Evolutionary conservation across 2,329 filamentous ascomycete species (phyloP).

Genomic region (Sporothrix luriei): DNA sequence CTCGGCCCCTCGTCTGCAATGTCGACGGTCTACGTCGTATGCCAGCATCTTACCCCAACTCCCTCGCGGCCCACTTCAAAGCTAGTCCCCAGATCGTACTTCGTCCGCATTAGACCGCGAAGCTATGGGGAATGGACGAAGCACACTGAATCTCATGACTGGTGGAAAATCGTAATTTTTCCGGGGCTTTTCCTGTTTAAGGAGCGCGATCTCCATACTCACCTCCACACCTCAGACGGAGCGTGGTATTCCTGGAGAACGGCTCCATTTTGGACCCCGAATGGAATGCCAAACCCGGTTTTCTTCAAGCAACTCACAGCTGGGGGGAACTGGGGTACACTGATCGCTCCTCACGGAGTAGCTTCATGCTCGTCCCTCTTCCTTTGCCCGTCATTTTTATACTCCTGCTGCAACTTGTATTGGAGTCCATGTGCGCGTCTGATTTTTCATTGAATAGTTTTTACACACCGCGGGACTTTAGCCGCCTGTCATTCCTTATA

Average conservation of each 20-base stretch:
- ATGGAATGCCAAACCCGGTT: neutral
- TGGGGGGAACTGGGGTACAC: neutral
- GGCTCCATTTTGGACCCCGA: neutral
- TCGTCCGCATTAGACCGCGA: conserved; percentile 10
- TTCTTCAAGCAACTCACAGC: neutral
- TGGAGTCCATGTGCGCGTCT: conserved; percentile 10
- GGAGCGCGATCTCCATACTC: conserved; percentile 15
- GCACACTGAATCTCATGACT: conserved; percentile 10
- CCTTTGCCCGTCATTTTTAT: neutral
- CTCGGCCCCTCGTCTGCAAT: conserved; percentile 4
- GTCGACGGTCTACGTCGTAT: neutral
- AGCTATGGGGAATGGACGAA: neutral
- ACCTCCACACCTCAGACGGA: conserved; percentile 22
- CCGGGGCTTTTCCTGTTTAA: conserved; percentile 22
- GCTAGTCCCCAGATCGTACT: conserved; percentile 25
- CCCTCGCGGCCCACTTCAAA: conserved; percentile 2
- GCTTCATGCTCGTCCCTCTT: neutral
- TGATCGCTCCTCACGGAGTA: neutral
- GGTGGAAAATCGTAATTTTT: conserved; percentile 27
- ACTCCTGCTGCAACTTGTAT: neutral
- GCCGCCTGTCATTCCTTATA: neutral
- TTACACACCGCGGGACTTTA: neutral
- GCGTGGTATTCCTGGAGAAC: conserved; percentile 17
- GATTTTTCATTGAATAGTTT: neutral
- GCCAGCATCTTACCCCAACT: conserved; percentile 21